These are phyloP conservation scores for Suillus americanus DNA, from an alignment of 768 basidiomycete genomes.

Conservation along the genomic window DNA sequence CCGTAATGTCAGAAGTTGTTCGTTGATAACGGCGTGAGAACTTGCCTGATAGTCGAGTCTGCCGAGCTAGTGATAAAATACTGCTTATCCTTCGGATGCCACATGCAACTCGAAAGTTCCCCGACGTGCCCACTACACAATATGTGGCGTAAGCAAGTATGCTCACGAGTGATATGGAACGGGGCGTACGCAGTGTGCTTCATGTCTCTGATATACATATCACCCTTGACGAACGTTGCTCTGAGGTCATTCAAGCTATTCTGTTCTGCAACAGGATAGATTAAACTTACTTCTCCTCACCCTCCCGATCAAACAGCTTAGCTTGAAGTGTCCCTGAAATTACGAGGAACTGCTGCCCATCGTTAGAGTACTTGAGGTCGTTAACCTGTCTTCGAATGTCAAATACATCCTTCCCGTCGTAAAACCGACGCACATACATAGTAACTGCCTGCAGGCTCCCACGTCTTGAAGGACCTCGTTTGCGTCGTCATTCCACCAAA, in stretches of 20 bases:
- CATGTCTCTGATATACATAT: slow-evolving; percentile 98
- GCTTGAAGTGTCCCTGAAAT: slow-evolving; percentile 88
- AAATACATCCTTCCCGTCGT: background rate
- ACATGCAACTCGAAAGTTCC: slow-evolving; percentile 85
- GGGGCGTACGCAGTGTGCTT: slow-evolving; percentile 88
- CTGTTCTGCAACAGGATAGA: slow-evolving; percentile 20
- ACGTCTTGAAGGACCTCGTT: slow-evolving; percentile 93
- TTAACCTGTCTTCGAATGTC: slow-evolving; percentile 58
- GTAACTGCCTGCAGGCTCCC: slow-evolving; percentile 93
- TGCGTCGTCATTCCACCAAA: slow-evolving; percentile 95
- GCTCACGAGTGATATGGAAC: slow-evolving; percentile 8
- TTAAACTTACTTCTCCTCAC: slow-evolving; percentile 81
- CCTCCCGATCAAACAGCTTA: slow-evolving; percentile 89
- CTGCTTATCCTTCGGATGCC: slow-evolving; percentile 87
- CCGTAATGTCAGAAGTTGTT: slow-evolving; percentile 7
- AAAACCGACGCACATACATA: slow-evolving; percentile 50
- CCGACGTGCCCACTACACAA: slow-evolving; percentile 84
- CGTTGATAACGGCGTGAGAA: slow-evolving; percentile 3
- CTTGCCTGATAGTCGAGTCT: slow-evolving; percentile 91
- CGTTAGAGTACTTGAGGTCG: slow-evolving; percentile 86
- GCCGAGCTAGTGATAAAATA: slow-evolving; percentile 91
- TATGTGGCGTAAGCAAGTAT: slow-evolving; percentile 10
- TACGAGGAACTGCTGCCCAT: slow-evolving; percentile 82
- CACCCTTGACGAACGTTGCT: slow-evolving; percentile 87
- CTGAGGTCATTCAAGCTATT: slow-evolving; percentile 57